Conservation (phyloP, 352 stramenopile species). For the Globisporangium spinosum region DNA sequence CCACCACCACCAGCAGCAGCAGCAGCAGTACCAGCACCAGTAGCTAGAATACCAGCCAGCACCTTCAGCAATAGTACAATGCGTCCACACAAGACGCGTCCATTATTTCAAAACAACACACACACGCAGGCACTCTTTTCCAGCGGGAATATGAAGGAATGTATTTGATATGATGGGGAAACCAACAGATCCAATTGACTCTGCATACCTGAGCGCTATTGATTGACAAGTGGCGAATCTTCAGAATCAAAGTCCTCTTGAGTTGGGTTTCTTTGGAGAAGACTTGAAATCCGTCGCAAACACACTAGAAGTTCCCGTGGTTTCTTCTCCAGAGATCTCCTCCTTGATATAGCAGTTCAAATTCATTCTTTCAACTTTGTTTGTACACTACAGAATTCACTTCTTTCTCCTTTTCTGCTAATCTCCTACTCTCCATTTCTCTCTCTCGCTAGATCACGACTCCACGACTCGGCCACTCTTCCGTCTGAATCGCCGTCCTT, state of each 20-base stretch:
- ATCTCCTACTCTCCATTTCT: neutral
- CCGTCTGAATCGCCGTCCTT: neutral
- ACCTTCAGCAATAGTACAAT: neutral
- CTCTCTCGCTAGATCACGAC: neutral
- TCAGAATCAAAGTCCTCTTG: no score
- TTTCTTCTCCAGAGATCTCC: neutral
- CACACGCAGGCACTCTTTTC: no score
- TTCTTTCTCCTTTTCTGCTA: slow-evolving; percentile 1
- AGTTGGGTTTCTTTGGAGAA: no score
- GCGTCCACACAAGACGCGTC: neutral
- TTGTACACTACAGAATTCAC: neutral
- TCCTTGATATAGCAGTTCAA: neutral
- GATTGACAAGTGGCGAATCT: no score
- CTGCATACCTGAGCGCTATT: no score
- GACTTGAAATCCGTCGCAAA: neutral
- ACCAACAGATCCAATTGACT: no score
- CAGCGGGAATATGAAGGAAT: no score
- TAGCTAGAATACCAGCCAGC: neutral
- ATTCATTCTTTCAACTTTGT: slow-evolving; percentile 1
- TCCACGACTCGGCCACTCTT: neutral
- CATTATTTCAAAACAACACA: neutral
- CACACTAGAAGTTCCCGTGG: neutral
- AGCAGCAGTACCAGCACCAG: slow-evolving; percentile 9
- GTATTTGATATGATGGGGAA: no score
- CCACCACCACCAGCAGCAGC: slow-evolving; percentile 33